A percentile compares a stretch with the other conserved stretches of the same genome.
These are phyloP conservation scores for Phytophthora chlamydospora DNA, from an alignment of 352 stramenopile species.

Conservation along the genomic window DNA sequence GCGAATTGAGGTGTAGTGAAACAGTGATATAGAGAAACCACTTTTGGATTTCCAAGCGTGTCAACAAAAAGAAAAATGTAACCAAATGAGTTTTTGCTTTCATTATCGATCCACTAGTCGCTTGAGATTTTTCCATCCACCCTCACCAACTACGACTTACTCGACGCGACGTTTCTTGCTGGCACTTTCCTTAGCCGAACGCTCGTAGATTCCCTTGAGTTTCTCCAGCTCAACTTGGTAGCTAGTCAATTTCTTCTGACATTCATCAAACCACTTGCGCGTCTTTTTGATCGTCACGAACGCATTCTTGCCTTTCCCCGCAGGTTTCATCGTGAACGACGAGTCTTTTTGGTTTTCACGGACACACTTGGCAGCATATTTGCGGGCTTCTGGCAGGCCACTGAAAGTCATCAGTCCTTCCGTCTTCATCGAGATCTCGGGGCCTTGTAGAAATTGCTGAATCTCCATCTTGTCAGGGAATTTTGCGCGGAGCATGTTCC, in stretches of 20 bases:
- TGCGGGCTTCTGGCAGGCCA: constrained; percentile 5
- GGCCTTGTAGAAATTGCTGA: constrained; percentile 12
- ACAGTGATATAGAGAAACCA: too few species aligned
- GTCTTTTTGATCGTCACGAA: constrained; percentile 22
- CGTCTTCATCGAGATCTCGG: constrained; percentile 9
- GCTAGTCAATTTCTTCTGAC: not conserved
- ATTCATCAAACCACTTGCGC: not conserved
- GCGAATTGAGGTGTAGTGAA: too few species aligned
- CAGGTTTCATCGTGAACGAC: constrained; percentile 12
- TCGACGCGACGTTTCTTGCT: not conserved
- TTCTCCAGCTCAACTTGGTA: constrained; percentile 11
- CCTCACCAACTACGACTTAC: too few species aligned
- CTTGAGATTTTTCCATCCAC: too few species aligned
- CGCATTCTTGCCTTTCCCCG: not conserved
- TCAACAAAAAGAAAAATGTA: too few species aligned
- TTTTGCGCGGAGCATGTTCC: constrained; percentile 22
- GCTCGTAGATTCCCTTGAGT: not conserved
- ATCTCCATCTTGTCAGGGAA: constrained; percentile 12
- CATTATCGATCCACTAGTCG: not conserved
- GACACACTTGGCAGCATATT: constrained; percentile 4
- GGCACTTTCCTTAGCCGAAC: not conserved
- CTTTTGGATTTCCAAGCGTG: too few species aligned
- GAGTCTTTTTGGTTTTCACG: constrained; percentile 2
- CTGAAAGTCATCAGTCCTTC: constrained; percentile 6
- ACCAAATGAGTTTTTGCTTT: not conserved